These are phyloP conservation scores for Trichoderma guizhouense DNA, from an alignment of 2,329 filamentous ascomycete species.

Conservation along the genomic window DNA sequence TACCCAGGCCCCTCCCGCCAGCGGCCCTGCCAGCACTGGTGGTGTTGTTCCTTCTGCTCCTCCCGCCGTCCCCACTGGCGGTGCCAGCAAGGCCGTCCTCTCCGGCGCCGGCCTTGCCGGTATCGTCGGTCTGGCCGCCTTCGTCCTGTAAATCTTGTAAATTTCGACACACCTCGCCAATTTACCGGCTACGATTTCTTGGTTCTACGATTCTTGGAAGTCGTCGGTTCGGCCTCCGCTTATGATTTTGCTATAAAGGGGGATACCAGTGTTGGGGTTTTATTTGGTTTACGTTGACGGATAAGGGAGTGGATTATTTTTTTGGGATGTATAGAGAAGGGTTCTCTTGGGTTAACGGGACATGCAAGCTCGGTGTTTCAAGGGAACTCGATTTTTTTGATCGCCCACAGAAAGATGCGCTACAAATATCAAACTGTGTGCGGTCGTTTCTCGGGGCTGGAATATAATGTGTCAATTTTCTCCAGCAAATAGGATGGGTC, in stretches of 20 bases:
- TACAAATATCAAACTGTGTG: conserved; percentile 9
- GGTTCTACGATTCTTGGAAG: conserved; percentile 41
- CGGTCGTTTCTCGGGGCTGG: conserved; percentile 20
- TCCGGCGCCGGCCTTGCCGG: conserved; percentile 59
- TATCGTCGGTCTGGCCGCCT: conserved; percentile 57
- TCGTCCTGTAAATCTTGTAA: conserved; percentile 53
- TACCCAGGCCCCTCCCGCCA: conserved; percentile 32
- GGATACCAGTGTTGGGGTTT: conserved; percentile 26
- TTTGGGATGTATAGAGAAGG: conserved; percentile 36
- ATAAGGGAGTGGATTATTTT: conserved; percentile 24
- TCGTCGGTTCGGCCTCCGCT: conserved; percentile 36
- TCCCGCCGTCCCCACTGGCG: conserved; percentile 46
- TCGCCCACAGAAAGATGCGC: conserved; percentile 18
- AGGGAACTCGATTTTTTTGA: conserved; percentile 18
- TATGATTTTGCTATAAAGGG: conserved; percentile 35
- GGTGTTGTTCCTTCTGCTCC: conserved; percentile 30
- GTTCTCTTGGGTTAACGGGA: conserved; percentile 33
- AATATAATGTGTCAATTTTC: conserved; percentile 34
- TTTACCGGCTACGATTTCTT: conserved; percentile 31
- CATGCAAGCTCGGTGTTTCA: conserved; percentile 30
- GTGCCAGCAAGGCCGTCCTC: conserved; percentile 54
- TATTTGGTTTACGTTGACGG: conserved; percentile 28
- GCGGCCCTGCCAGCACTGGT: conserved; percentile 18
- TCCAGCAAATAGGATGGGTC: conserved; percentile 27
- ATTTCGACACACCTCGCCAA: conserved; percentile 33